Evolutionary conservation across 345 rosid species (phyloP), one percentile per base, ranked within the genome.

Genomic region (Ailanthus altissimus): DNA sequence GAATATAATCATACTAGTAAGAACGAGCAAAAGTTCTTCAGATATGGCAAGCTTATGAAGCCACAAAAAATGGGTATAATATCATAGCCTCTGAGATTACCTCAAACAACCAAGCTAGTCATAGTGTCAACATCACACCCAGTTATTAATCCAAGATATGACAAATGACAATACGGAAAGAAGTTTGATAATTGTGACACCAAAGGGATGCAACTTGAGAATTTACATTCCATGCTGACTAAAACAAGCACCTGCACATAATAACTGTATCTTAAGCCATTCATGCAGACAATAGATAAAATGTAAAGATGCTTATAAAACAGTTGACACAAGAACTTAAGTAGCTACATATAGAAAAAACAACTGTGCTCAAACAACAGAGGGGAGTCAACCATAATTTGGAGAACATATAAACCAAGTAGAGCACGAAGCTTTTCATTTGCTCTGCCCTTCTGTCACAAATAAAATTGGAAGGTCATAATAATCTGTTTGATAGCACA

Each of bases 371-470:
- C 38, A 25, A 18, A 61, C 67, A 85, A 76, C 26, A 68, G 46
- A 74, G 64, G 80, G 74, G 76, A 56, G 67, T 92, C 28, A 84
- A 95, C 99, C 94, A 85, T 84, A 56, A 90, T 83, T 78, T 93
- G 94, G 70, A 92, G 73, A 75, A 93, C 65, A 75, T 87, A 93
- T 74, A 92, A 85, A 87, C 91, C 90, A 79, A 93, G 97, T 56
- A 96, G 78, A 80, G 91, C 82, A 50, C 76, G 79, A 45, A 96
- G 90, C 82, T 88, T 90, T 80, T 85, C 85, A 58, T 77, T 86
- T 78, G 54, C 78, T 75, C 74, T 70, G 26, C 82, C 86, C 43
- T 90, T 95, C 98, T 93, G 88, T 81, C 49, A 82, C 68, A 75
- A 77, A 16, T 10, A 59, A 70, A 18, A 70, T 14, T 25, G 62